Conservation (phyloP, 2,329 filamentous ascomycete genomes). For the Esteya vermicola region DNA sequence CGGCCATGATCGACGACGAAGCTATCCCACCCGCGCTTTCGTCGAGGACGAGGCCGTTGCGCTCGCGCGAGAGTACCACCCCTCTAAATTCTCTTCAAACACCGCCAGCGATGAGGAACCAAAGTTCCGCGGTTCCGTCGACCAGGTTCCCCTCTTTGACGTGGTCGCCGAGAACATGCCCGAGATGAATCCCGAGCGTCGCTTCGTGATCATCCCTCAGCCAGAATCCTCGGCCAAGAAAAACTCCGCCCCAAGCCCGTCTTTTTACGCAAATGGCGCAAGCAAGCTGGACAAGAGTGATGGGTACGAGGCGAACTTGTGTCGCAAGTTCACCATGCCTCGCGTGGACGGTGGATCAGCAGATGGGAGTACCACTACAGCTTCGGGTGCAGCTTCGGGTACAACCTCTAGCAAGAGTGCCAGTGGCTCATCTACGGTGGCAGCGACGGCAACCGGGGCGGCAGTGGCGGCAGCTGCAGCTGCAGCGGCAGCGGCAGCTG, state of each 20-base stretch:
- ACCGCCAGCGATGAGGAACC: constrained; percentile 36
- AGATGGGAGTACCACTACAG: background rate
- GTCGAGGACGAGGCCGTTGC: constrained; percentile 57
- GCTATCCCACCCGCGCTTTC: constrained; percentile 45
- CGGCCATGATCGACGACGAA: constrained; percentile 1
- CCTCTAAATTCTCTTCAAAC: constrained; percentile 17
- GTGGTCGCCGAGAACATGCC: constrained; percentile 44
- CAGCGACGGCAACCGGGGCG: constrained; percentile 3
- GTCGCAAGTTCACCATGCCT: constrained; percentile 21
- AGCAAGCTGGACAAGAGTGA: background rate
- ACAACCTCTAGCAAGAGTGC: no score
- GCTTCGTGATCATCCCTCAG: constrained; percentile 45
- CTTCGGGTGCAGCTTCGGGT: no score
- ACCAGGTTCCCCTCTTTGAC: constrained; percentile 54
- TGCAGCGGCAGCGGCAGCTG: background rate
- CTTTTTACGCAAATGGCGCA: background rate
- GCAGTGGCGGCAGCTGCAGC: background rate
- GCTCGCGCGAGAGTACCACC: constrained; percentile 44
- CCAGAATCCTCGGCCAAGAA: constrained; percentile 7
- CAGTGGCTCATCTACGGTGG: background rate
- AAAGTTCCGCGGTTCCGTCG: constrained; percentile 46
- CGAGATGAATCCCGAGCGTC: constrained; percentile 50
- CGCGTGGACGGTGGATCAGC: constrained; percentile 12
- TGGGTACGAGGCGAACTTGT: constrained; percentile 27
- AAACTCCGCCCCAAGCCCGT: background rate